phyloP scores from a whole-genome alignment of 257 asterid genomes.

The Scutellaria barbata region DNA sequence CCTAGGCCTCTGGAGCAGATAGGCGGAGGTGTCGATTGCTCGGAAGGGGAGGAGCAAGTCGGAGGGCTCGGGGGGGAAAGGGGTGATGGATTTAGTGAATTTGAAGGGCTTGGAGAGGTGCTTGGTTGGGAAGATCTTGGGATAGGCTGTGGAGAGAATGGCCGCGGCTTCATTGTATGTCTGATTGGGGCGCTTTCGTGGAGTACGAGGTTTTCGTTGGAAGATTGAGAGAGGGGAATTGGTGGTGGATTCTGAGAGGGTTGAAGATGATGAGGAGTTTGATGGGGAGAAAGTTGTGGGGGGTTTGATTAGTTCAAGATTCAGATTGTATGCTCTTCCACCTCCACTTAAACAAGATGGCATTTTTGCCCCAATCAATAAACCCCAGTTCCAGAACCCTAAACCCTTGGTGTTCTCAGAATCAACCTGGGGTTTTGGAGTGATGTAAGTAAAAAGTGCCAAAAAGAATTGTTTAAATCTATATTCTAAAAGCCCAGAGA shows the following conservation, averaged over 20 bases:
- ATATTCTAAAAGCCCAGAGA: constrained; percentile 15
- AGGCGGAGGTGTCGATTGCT: background rate
- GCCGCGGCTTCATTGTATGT: constrained; percentile 86
- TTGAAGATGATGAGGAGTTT: constrained; percentile 67
- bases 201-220: constrained; percentile 76
- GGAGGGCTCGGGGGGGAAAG: constrained; percentile 54
- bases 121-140: constrained; percentile 56
- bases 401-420: constrained; percentile 47
- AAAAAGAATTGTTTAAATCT: constrained; percentile 10
- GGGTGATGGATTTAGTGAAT: constrained; percentile 44
- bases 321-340: constrained; percentile 63
- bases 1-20: too few relatives aligned
- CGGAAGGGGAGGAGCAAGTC: constrained; percentile 58
- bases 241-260: constrained; percentile 65
- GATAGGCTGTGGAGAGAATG: constrained; percentile 71
- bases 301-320: constrained; percentile 66
- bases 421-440: constrained; percentile 15
- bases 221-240: constrained; percentile 68
- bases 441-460: constrained; percentile 28
- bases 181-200: constrained; percentile 91
- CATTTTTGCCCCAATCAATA: constrained; percentile 36
- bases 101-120: constrained; percentile 53
- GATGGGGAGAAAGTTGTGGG: constrained; percentile 68
- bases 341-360: constrained; percentile 75
- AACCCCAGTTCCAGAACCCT: constrained; percentile 38